phyloP scores from a whole-genome alignment of 2,329 filamentous ascomycete genomes.

The Botryotinia convoluta region DNA sequence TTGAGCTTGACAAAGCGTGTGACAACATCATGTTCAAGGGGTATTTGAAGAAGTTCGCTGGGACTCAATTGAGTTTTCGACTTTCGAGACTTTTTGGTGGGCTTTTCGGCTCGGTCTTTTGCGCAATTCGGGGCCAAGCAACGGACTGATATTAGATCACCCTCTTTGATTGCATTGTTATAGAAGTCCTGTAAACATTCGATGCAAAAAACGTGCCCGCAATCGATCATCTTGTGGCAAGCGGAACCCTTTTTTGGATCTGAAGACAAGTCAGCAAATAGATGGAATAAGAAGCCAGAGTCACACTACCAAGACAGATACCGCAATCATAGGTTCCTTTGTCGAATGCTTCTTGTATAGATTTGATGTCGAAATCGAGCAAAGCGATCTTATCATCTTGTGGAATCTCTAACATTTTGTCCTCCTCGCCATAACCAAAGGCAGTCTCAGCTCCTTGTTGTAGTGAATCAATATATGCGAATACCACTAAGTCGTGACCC shows the following conservation, averaged over 20 bases:
- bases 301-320: conserved; percentile 66
- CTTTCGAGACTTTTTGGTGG: conserved; percentile 53
- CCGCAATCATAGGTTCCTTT: conserved; percentile 84
- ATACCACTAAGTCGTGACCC: conserved; percentile 58
- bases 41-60: conserved; percentile 78
- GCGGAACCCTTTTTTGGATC: conserved; percentile 84
- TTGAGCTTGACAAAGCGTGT: conserved; percentile 86
- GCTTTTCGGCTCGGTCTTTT: conserved; percentile 49
- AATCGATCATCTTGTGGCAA: conserved; percentile 80
- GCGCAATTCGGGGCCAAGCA: conserved; percentile 80
- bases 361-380: conserved; percentile 73
- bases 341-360: conserved; percentile 73
- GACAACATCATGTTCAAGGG: conserved; percentile 67
- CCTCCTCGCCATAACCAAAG: conserved; percentile 54
- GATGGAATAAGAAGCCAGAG: conserved; percentile 17
- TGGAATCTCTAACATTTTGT: conserved; percentile 51
- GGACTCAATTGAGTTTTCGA: conserved; percentile 70
- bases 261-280: conserved; percentile 31
- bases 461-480: conserved; percentile 61
- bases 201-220: conserved; percentile 87
- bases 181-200: conserved; percentile 89
- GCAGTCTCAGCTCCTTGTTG: conserved; percentile 57
- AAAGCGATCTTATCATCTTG: conserved; percentile 65
- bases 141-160: conserved; percentile 73
- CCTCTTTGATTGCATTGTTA: conserved; percentile 80